phyloP scores from a whole-genome alignment of 768 basidiomycete genomes.

The Collybia mongolica region DNA sequence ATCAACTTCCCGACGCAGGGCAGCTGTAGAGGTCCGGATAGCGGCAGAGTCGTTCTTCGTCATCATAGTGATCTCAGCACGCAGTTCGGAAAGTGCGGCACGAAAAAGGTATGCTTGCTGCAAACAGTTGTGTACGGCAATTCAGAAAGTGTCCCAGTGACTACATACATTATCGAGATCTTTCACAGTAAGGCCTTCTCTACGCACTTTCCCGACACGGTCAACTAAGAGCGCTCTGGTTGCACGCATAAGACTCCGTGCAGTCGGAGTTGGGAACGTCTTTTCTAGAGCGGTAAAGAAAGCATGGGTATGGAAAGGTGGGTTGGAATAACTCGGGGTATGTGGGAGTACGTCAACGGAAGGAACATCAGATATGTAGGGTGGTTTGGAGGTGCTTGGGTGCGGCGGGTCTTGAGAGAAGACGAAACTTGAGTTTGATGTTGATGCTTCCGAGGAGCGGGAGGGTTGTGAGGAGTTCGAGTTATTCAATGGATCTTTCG shows the following conservation, averaged over 20 bases:
- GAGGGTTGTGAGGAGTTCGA: slow-evolving; percentile 7
- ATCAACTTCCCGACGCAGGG: slow-evolving; percentile 86
- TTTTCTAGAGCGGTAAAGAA: slow-evolving; percentile 73
- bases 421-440: slow-evolving; percentile 5
- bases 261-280: slow-evolving; percentile 72
- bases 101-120: slow-evolving; percentile 96
- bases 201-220: slow-evolving; percentile 65
- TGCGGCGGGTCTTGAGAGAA: slow-evolving; percentile 11
- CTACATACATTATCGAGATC: slow-evolving; percentile 78
- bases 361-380: slow-evolving; percentile 15
- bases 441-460: slow-evolving; percentile 4
- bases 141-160: background rate
- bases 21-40: slow-evolving; percentile 74
- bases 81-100: slow-evolving; percentile 88
- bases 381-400: slow-evolving; percentile 2
- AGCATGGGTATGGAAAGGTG: slow-evolving; percentile 82
- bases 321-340: slow-evolving; percentile 50
- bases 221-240: slow-evolving; percentile 79
- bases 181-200: slow-evolving; percentile 71
- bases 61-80: slow-evolving; percentile 80
- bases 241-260: slow-evolving; percentile 80
- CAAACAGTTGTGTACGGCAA: background rate
- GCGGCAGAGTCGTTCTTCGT: slow-evolving; percentile 83
- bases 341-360: slow-evolving; percentile 17
- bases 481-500: slow-evolving; percentile 7